Base-by-base conservation (phyloP, 768 basidiomycete species). In the Tricholomella constricta region DNA sequence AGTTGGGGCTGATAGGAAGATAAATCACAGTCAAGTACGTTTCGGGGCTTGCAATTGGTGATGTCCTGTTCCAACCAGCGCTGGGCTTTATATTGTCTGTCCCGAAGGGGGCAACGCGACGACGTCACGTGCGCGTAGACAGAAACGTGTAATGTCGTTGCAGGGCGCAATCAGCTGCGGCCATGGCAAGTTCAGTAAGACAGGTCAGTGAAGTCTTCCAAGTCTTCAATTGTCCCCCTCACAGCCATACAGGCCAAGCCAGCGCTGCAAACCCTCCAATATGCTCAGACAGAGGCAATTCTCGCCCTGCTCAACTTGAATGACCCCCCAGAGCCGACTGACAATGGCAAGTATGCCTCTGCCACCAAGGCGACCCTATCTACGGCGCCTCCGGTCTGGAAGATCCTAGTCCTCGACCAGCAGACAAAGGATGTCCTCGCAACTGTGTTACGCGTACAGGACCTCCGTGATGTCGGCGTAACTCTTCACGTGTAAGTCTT, bases 351-450 rank as follows among this genome's bases (percentile, higher is more conserved):
- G 55, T 65, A 74, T 15, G 59, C 67, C 12, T 67, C 79, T 9
- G 67, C 75, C n/a, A 65, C 75, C 53, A 87, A 84, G 59, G 68
- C 76, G 2, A 73, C 83, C 1, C 69, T 79, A 6, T 69, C 79
- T 23, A 77, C 79, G 11, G 84, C 81, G 0, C 91, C 93, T 26
- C 85, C 93, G 5, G 86, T 97, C 4, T 99, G 97, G 96, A 99
- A 99, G 71, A 86, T 98, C 12, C 75, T 99, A 9, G 88, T 99
- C 1, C 76, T 99, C 49, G 97, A 99, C 69, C 93, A 97, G 64
- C 82, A 89, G 61, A 96, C 94, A 20, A 97, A 98, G 69, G 97
- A 98, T 68, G 87, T 98, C 19, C 79, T 99, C 32, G 97, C 97
- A 14, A 98, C 96, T 1, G 89, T 94, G 17, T 73, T 99, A 58